phyloP scores from a whole-genome alignment of 192 early-diverging fungal species.

The Umbelopsis isabellina region DNA sequence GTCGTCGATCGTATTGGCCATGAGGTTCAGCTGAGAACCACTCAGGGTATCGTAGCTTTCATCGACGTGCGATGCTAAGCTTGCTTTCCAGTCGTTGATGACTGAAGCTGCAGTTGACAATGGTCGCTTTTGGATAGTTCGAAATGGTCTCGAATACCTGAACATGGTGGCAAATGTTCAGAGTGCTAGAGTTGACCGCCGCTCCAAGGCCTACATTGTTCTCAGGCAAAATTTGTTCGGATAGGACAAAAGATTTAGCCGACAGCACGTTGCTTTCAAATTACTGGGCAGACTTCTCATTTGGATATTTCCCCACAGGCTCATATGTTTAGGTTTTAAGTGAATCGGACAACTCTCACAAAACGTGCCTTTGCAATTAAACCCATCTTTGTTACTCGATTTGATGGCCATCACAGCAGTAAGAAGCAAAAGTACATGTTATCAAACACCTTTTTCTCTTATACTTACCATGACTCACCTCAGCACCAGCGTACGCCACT shows the following conservation, averaged over 20 bases:
- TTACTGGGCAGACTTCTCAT: not conserved
- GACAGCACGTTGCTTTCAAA: not conserved
- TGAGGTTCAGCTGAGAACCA: constrained; percentile 34
- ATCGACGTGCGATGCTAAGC: not conserved
- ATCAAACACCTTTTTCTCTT: not conserved
- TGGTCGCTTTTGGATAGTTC: not conserved
- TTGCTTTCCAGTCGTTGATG: constrained; percentile 23
- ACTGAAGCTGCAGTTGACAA: constrained; percentile 19
- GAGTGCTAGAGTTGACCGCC: too few species aligned
- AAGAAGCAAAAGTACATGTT: not conserved
- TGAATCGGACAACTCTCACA: not conserved
- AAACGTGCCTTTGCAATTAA: not conserved
- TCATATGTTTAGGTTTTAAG: not conserved
- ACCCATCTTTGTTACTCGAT: not conserved
- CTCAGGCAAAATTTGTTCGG: too few species aligned
- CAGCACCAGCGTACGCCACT: not conserved
- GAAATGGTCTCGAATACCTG: not conserved
- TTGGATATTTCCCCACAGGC: not conserved
- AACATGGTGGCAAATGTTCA: not conserved
- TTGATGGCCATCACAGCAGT: not conserved
- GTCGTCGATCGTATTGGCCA: constrained; percentile 42
- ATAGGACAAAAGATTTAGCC: constrained; percentile 5
- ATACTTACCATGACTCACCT: not conserved
- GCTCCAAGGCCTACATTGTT: too few species aligned
- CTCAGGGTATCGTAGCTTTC: constrained; percentile 22